Percentiles rank a stretch among this genome's conserved stretches.
Evolutionary conservation across 352 stramenopile genomes (phyloP).

Genomic region (Globisporangium splendens): DNA sequence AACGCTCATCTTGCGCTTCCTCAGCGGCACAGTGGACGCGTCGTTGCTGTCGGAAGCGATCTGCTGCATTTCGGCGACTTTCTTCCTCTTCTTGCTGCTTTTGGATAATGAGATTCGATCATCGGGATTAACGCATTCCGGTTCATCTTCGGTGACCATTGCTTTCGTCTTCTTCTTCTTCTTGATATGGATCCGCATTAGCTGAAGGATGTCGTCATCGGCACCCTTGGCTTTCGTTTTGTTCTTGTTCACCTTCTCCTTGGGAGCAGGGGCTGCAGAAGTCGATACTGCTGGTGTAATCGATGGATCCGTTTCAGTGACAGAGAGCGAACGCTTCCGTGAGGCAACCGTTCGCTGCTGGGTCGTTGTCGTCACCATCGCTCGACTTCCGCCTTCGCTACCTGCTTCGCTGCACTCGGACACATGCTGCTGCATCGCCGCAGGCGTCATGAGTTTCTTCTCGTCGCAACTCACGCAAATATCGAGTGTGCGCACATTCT

Average conservation of each 20-base stretch:
- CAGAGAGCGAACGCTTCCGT: slow-evolving; percentile 26
- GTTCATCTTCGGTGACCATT: no score
- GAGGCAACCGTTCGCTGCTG: slow-evolving; percentile 15
- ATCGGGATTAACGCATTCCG: no score
- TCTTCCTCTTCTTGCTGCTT: slow-evolving; percentile 15
- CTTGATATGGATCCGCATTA: neutral
- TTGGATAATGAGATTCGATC: no score
- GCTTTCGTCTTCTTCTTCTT: slow-evolving; percentile 15
- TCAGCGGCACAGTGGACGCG: neutral
- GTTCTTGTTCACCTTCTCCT: slow-evolving; percentile 13
- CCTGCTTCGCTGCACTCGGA: slow-evolving; percentile 22
- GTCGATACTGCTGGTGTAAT: neutral
- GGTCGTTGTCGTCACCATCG: slow-evolving; percentile 8
- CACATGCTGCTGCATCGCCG: slow-evolving; percentile 41
- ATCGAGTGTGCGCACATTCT: slow-evolving; percentile 29
- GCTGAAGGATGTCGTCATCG: no score
- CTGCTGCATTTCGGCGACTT: slow-evolving; percentile 13
- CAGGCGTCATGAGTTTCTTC: slow-evolving; percentile 40
- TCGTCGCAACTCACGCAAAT: slow-evolving; percentile 45
- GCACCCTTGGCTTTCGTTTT: neutral
- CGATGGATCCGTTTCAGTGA: slow-evolving; percentile 6
- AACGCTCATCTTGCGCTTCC: slow-evolving; percentile 61
- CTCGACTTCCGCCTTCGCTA: slow-evolving; percentile 11
- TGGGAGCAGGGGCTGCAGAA: neutral
- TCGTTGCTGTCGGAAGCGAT: slow-evolving; percentile 5